Evolutionary conservation across 2,329 filamentous ascomycete species (phyloP), one percentile per base, ranked within the genome.

Genomic region (Knufia petricola): DNA sequence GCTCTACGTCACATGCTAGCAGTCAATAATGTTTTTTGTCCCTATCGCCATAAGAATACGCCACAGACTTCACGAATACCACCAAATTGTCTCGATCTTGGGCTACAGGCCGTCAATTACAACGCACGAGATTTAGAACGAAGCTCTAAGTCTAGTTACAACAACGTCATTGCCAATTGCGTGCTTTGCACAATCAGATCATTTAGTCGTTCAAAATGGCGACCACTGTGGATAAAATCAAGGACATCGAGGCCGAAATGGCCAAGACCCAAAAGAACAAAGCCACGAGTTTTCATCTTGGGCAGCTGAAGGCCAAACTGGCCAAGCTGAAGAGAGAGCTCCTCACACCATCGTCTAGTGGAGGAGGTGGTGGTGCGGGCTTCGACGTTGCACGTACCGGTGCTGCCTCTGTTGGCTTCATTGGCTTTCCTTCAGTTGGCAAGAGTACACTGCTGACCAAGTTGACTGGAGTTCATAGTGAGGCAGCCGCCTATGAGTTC

Each of bases 211-310:
- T 65, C 74, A 85, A 68, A 63, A 96, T 96, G 92, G 77, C 90
- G 77, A 96, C 90, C 53, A 96, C 90, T 36, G 88, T 95, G 66
- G 90, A 96, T 63, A 96, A 96, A 86, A 95, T 96, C 77, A 95
- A 94, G 71, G 86, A 90, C 63, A 86, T 95, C 69, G 90, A 95
- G 85, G 72, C 84, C 74, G 90, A 95, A 83, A 95, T 95, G 90
- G 87, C 88, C 74, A 79, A 79, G 71, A 95, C 89, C 63, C 89
- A 96, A 69, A 95, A 95, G 74, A 95, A 95, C 71, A 95, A 95
- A 74, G 85, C 85, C 47, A 95, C 88, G 10, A 89, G 87, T 42
- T 95, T 82, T 68, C 89, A 95, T 77, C 74, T 95, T 68, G 88
- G 78, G 62, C 90, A 96, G 71, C 74, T 98, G 59, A 98, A 98